A percentile compares a stretch with the other conserved stretches of the same genome.
Conservation (phyloP, 139 green algal genomes). For the Chlamydomonas applanata region DNA sequence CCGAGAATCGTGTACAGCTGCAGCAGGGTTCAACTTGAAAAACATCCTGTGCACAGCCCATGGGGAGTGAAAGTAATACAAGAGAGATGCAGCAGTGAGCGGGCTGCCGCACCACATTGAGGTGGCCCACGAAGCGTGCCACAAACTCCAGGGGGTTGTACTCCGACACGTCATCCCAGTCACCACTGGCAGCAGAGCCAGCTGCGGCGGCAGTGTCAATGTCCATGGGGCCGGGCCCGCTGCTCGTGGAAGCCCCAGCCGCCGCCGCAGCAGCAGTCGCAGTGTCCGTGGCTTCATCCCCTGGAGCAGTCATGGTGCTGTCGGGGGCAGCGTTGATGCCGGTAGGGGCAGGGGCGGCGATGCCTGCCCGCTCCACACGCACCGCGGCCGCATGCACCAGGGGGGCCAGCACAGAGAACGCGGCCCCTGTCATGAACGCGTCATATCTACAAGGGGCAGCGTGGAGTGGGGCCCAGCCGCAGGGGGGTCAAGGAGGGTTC, state of each 20-base stretch:
- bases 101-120: conserved; percentile 12
- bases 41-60: no score
- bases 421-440: conserved; percentile 73
- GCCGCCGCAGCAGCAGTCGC: conserved; percentile 2
- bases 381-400: neutral
- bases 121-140: neutral
- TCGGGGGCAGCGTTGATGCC: neutral
- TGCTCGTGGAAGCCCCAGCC: neutral
- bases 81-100: no score
- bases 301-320: no score
- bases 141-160: conserved; percentile 4
- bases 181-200: neutral
- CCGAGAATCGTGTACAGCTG: no score
- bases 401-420: conserved; percentile 23
- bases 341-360: neutral
- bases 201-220: conserved; percentile 1
- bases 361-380: neutral
- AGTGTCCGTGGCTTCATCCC: no score
- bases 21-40: no score
- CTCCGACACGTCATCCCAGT: neutral
- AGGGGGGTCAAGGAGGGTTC: no score
- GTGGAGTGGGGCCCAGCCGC: no score
- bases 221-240: neutral
- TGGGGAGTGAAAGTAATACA: no score
- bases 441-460: conserved; percentile 55